Percentiles rank a stretch among this genome's conserved stretches.
Conservation (phyloP, 768 basidiomycete genomes). For the Lactarius hatsudake region DNA sequence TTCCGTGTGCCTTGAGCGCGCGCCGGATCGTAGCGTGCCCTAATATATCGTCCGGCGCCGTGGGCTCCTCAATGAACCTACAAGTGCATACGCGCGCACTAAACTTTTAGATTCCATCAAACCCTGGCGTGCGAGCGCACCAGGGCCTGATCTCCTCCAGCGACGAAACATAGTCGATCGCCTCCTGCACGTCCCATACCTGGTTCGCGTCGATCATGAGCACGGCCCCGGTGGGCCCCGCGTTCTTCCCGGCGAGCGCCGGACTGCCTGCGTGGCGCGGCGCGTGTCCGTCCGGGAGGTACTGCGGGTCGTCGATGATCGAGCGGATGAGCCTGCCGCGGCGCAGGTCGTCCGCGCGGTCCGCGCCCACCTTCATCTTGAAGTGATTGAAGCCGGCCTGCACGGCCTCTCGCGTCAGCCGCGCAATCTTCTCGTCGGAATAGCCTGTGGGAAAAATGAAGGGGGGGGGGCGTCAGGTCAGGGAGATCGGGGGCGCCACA, state of each 20-base stretch:
- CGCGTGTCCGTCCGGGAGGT: constrained; percentile 58
- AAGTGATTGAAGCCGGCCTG: constrained; percentile 93
- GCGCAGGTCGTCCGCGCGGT: constrained; percentile 77
- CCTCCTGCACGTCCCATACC: constrained; percentile 91
- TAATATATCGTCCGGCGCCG: constrained; percentile 87
- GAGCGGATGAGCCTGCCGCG: constrained; percentile 87
- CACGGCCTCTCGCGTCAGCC: constrained; percentile 84
- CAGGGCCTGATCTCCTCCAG: constrained; percentile 84
- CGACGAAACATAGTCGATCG: constrained; percentile 85
- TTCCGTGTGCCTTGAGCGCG: constrained; percentile 72
- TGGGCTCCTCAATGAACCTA: constrained; percentile 91
- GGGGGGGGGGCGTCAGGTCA: neutral
- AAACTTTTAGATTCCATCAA: too few relatives aligned
- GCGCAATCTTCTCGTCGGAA: constrained; percentile 85
- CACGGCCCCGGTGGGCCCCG: constrained; percentile 90
- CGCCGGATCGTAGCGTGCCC: constrained; percentile 80
- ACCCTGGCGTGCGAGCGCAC: constrained; percentile 39
- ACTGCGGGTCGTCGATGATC: constrained; percentile 90
- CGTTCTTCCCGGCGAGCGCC: constrained; percentile 82
- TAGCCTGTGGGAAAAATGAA: constrained; percentile 52
- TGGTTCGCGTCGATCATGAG: constrained; percentile 99
- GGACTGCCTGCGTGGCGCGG: constrained; percentile 59
- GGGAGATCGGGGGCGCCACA: neutral
- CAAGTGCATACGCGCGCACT: too few relatives aligned
- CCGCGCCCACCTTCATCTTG: constrained; percentile 97